Evolutionary conservation across 768 basidiomycete species (phyloP), one percentile per base, ranked within the genome.

Genomic region (Amanita brunnescens): DNA sequence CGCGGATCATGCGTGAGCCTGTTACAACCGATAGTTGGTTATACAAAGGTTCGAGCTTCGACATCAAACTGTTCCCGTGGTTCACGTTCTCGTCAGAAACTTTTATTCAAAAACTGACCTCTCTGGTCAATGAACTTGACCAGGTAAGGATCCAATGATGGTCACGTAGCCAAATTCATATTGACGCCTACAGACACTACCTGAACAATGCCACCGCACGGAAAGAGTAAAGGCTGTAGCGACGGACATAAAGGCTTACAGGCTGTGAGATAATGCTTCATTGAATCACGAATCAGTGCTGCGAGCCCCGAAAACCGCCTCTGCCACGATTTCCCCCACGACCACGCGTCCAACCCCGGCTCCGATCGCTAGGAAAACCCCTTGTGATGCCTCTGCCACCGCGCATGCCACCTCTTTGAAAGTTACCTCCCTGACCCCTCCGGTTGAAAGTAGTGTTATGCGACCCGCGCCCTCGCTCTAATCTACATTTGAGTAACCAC

Each of bases 301-400:
- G 78, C 64, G 68, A 78, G 37, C 79, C 77, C 61, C 79, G 71
- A 61, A 68, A 77, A n/a, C 74, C 65, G 49, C 75, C 62, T 21
- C 64, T 54, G 20, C 66, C 62, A 23, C 67, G 60, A 30, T 59
- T 43, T 16, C 60, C 59, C 26, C 59, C 53, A 50, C 67, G 62
- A 32, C 74, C 67, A 12, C 72, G 59, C 30, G 69, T 64, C 21
- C 69, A 63, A 40, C 70, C 61, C 6, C 66, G 62, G 13, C 69
- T 68, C 37, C 79, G 68, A 29, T 70, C 65, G 33, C 71, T 64
- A 20, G 70, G 64, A 23, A 65, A 56, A 33, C 69, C 63, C 20
- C 72, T 67, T 35, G 68, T 61, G 26, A 69, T 64, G 35, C 71
- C 62, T 34, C 71, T 67, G 18, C 73, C 67, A 32, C 73, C 72